These are phyloP conservation scores for Colletotrichum sp. DNA, from an alignment of 2,329 filamentous ascomycete species.

Conservation along the genomic window DNA sequence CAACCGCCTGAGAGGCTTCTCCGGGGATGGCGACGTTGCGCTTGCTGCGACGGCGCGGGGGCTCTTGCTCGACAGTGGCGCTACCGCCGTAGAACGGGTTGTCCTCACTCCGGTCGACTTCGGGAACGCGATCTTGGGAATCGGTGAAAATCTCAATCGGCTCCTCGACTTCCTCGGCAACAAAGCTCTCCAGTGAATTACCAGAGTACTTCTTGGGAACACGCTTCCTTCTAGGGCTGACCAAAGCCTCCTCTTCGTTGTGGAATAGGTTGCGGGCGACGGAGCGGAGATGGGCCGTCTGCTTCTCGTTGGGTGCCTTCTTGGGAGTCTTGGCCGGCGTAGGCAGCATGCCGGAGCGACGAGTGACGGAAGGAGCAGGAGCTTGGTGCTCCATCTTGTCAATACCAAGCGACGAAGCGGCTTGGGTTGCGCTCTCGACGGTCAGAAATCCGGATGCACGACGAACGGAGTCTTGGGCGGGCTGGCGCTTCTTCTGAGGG, in stretches of 20 bases:
- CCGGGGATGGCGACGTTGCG: conserved; percentile 60
- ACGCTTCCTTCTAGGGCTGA: conserved; percentile 63
- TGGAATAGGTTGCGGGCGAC: conserved; percentile 68
- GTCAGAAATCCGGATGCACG: conserved; percentile 51
- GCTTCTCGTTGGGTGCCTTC: conserved; percentile 62
- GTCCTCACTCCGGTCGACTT: conserved; percentile 66
- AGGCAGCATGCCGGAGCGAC: conserved; percentile 65
- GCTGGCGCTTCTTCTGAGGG: conserved; percentile 51
- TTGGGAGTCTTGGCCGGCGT: conserved; percentile 81
- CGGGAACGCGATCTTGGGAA: conserved; percentile 77
- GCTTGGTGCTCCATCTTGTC: conserved; percentile 25
- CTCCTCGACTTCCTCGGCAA: conserved; percentile 58
- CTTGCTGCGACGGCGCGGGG: conserved; percentile 57
- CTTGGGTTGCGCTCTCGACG: conserved; percentile 45
- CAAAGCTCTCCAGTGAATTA: conserved; percentile 62
- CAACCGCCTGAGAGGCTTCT: conserved; percentile 62
- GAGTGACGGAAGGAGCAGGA: conserved; percentile 28
- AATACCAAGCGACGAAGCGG: conserved; percentile 46
- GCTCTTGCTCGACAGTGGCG: conserved; percentile 40
- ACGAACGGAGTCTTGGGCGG: conserved; percentile 51
- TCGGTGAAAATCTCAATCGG: conserved; percentile 80
- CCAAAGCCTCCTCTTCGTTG: conserved; percentile 60
- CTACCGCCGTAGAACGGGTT: conserved; percentile 73
- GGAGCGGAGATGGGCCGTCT: conserved; percentile 54
- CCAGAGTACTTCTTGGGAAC: conserved; percentile 61